Conservation (phyloP, 108 stramenopile genomes). For the Skeletonema tropicum region DNA sequence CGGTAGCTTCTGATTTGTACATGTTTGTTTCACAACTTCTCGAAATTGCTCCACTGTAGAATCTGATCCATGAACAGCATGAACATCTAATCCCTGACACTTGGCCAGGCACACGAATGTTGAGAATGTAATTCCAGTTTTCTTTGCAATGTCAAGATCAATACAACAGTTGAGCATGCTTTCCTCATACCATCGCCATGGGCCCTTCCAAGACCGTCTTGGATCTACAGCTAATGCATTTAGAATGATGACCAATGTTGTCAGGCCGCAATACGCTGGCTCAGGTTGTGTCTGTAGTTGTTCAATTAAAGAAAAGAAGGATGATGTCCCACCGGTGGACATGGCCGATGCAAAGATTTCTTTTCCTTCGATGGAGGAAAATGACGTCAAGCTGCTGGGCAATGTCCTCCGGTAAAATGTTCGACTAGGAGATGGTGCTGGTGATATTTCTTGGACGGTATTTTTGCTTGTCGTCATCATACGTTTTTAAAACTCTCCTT, state of each 20-base stretch:
- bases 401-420: slow-evolving; percentile 67
- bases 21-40: slow-evolving; percentile 57
- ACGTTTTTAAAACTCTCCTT: no score
- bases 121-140: slow-evolving; percentile 73
- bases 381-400: slow-evolving; percentile 66
- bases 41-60: slow-evolving; percentile 78
- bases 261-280: slow-evolving; percentile 95
- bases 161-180: slow-evolving; percentile 88
- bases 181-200: slow-evolving; percentile 97
- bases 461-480: neutral
- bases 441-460: neutral
- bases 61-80: slow-evolving; percentile 48
- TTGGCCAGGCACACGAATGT: slow-evolving; percentile 79
- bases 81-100: slow-evolving; percentile 79
- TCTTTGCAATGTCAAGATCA: slow-evolving; percentile 69
- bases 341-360: slow-evolving; percentile 54
- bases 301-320: slow-evolving; percentile 76
- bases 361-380: slow-evolving; percentile 64
- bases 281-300: slow-evolving; percentile 87
- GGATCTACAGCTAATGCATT: slow-evolving; percentile 96
- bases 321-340: slow-evolving; percentile 29
- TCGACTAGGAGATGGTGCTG: neutral
- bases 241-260: slow-evolving; percentile 89
- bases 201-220: slow-evolving; percentile 89
- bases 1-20: slow-evolving; percentile 39